phyloP scores from a whole-genome alignment of 108 stramenopile species.

The Skeletonema tropicum region DNA sequence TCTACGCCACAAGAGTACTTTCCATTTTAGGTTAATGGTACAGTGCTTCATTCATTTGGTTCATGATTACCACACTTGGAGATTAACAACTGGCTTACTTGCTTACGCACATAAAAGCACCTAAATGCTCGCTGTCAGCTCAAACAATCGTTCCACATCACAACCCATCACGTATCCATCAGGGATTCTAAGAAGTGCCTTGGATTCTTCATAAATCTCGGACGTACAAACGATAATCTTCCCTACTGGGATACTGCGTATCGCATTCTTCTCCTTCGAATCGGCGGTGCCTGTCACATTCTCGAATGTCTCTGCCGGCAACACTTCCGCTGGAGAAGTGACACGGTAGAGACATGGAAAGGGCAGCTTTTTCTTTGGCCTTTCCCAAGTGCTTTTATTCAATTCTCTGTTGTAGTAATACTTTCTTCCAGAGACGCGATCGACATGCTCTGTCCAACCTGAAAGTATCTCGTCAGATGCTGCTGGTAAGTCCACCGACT shows the following conservation, averaged over 20 bases:
- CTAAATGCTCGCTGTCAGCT: background rate
- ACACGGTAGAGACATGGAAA: conserved; percentile 3
- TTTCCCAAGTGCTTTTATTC: conserved; percentile 20
- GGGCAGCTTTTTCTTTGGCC: background rate
- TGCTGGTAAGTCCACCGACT: background rate
- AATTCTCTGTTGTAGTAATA: conserved; percentile 27
- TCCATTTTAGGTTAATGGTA: too few relatives aligned
- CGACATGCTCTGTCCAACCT: conserved; percentile 15
- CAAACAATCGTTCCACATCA: conserved; percentile 5
- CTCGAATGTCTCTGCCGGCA: background rate
- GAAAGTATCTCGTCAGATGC: background rate
- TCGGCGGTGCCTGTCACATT: background rate
- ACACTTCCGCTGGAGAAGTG: background rate
- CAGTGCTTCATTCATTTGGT: too few relatives aligned
- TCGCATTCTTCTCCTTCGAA: background rate
- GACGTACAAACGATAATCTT: background rate
- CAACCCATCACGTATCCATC: conserved; percentile 3
- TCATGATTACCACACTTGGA: too few relatives aligned
- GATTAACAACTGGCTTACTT: background rate
- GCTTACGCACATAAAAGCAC: background rate
- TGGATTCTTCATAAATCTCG: background rate
- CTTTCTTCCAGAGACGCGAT: conserved; percentile 6
- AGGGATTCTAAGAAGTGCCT: background rate
- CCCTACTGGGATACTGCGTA: background rate
- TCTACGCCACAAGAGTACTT: too few relatives aligned